Evolutionary conservation across 2,329 filamentous ascomycete species (phyloP).

Genomic region (Xylariaceae sp.): DNA sequence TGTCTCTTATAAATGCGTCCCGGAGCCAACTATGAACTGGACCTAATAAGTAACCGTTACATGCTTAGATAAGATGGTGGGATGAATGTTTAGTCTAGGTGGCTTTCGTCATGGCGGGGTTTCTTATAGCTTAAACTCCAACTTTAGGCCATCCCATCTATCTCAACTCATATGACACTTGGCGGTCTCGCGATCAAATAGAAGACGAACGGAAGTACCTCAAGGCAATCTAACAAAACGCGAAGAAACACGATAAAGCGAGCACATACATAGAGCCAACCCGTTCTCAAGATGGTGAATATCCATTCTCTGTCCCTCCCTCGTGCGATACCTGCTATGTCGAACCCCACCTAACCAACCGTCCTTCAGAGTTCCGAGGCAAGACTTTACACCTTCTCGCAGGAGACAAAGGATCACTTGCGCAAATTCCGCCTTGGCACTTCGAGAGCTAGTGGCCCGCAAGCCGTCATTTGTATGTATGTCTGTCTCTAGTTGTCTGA

Average conservation of each 20-base stretch:
- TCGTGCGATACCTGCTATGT: neutral
- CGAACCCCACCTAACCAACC: constrained; percentile 6
- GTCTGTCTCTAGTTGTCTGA: constrained; percentile 31
- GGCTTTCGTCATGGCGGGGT: neutral
- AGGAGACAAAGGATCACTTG: constrained; percentile 84
- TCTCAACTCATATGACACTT: neutral
- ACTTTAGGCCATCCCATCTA: neutral
- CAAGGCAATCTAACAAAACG: no score
- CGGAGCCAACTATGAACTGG: neutral
- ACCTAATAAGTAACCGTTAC: no score
- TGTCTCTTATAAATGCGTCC: neutral
- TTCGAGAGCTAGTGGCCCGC: constrained; percentile 80
- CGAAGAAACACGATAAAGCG: neutral
- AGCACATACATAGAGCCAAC: neutral
- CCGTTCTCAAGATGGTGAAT: constrained; percentile 11
- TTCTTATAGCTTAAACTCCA: neutral
- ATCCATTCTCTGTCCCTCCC: neutral
- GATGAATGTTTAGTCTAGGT: neutral
- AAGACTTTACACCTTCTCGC: constrained; percentile 88
- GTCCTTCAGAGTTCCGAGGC: constrained; percentile 70
- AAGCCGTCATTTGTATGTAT: constrained; percentile 90
- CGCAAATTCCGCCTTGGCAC: constrained; percentile 94
- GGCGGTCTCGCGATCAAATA: neutral
- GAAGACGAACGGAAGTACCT: neutral
- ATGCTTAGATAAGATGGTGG: neutral